These are phyloP conservation scores for Seiridium cupressi DNA, from an alignment of 2,329 filamentous ascomycete genomes.

Conservation along the genomic window DNA sequence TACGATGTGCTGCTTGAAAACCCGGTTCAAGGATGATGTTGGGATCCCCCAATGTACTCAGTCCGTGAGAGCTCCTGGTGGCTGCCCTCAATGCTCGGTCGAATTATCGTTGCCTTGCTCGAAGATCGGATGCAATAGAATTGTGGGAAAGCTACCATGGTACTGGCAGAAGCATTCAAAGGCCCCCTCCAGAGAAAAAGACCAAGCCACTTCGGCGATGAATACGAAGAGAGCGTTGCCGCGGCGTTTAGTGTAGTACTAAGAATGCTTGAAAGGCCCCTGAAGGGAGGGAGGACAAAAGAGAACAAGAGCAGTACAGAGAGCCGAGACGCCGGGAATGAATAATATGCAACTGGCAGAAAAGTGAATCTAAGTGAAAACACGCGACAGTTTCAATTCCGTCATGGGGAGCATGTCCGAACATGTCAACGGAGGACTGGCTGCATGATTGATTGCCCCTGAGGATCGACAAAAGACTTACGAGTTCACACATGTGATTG, in stretches of 20 bases:
- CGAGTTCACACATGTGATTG: background rate
- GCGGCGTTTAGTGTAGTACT: background rate
- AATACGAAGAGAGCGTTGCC: background rate
- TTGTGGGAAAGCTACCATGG: background rate
- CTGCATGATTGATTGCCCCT: background rate
- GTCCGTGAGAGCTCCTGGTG: background rate
- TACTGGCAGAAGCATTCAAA: background rate
- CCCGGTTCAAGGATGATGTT: background rate
- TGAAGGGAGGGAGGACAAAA: background rate
- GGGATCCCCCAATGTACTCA: background rate
- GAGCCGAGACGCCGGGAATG: background rate
- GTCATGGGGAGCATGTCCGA: constrained; percentile 1
- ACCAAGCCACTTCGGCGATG: background rate
- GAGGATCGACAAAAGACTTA: background rate
- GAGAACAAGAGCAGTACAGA: background rate
- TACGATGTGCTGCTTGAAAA: background rate
- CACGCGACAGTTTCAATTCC: constrained; percentile 7
- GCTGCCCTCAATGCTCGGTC: no score
- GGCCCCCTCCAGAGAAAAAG: background rate
- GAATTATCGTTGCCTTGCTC: background rate
- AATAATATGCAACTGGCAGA: background rate
- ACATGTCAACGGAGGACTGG: background rate
- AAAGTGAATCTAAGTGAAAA: constrained; percentile 4
- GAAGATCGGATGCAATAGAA: background rate
- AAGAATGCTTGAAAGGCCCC: background rate